phyloP scores from a whole-genome alignment of 345 rosid genomes.

The Salix brachista region DNA sequence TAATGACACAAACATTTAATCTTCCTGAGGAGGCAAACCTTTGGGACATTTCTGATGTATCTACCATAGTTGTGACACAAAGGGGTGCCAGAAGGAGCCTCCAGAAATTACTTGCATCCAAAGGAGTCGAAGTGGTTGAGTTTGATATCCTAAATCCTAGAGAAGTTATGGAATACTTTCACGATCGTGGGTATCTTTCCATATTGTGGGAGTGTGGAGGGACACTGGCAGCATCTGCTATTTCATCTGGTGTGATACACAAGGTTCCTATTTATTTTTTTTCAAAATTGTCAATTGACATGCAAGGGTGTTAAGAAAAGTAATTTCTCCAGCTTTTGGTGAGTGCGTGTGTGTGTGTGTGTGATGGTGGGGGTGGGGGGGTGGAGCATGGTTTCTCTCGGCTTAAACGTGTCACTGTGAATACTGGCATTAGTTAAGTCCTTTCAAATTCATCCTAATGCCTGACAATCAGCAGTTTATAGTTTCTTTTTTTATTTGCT shows the following conservation, averaged over 20 bases:
- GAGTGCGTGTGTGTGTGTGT: no score
- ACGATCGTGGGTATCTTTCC: constrained; percentile 85
- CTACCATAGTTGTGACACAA: constrained; percentile 84
- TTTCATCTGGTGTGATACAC: constrained; percentile 82
- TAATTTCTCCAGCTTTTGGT: no score
- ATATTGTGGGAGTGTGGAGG: constrained; percentile 98
- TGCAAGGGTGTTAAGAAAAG: no score
- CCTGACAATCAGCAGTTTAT: no score
- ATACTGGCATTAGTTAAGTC: no score
- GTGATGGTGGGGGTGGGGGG: no score
- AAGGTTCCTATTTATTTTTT: constrained; percentile 42
- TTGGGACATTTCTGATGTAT: constrained; percentile 77
- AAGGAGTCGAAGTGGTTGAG: constrained; percentile 95
- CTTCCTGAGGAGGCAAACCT: constrained; percentile 88
- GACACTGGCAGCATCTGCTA: constrained; percentile 83
- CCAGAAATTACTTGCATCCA: constrained; percentile 74
- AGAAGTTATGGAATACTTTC: constrained; percentile 94
- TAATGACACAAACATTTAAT: constrained; percentile 72
- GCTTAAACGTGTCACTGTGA: no score
- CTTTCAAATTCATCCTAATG: no score
- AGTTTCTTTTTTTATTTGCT: no score
- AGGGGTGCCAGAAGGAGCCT: constrained; percentile 86
- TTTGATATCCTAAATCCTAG: constrained; percentile 87
- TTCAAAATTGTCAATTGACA: no score
- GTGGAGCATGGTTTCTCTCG: no score